These are phyloP conservation scores for Cordyceps javanica DNA, from an alignment of 2,329 filamentous ascomycete species.

Conservation along the genomic window DNA sequence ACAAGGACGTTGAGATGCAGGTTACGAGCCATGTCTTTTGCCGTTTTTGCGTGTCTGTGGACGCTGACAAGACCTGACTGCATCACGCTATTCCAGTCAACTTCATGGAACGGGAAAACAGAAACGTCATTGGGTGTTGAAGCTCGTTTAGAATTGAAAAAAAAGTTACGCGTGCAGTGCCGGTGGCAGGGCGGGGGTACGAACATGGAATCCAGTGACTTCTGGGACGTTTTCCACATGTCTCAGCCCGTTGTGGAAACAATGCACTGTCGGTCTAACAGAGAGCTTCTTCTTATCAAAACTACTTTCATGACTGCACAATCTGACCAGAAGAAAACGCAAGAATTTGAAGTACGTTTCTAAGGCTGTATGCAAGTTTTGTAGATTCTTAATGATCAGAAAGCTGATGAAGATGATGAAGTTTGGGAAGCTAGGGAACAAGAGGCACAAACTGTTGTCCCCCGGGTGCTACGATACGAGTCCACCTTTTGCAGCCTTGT, in stretches of 20 bases:
- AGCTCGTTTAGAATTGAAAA: not conserved
- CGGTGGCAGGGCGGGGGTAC: not conserved
- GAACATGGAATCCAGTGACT: not conserved
- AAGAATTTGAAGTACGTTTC: no score
- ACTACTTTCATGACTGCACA: no score
- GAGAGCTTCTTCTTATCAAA: no score
- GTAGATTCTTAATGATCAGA: no score
- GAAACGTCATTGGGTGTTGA: not conserved
- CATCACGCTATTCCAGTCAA: not conserved
- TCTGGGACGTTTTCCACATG: no score
- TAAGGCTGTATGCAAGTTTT: no score
- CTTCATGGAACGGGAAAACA: not conserved
- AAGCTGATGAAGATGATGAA: no score
- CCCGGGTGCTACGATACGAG: not conserved
- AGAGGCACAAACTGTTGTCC: not conserved
- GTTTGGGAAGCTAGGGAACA: no score
- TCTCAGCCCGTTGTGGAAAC: no score
- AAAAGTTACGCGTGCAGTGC: not conserved
- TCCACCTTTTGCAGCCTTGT: not conserved
- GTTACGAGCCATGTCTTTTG: not conserved
- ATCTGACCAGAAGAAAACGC: no score
- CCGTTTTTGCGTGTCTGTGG: not conserved
- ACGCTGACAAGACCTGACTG: not conserved
- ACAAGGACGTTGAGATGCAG: not conserved
- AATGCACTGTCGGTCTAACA: no score